Evolutionary conservation across 2,329 filamentous ascomycete genomes (phyloP).

Genomic region (Lachnellula hyalina): DNA sequence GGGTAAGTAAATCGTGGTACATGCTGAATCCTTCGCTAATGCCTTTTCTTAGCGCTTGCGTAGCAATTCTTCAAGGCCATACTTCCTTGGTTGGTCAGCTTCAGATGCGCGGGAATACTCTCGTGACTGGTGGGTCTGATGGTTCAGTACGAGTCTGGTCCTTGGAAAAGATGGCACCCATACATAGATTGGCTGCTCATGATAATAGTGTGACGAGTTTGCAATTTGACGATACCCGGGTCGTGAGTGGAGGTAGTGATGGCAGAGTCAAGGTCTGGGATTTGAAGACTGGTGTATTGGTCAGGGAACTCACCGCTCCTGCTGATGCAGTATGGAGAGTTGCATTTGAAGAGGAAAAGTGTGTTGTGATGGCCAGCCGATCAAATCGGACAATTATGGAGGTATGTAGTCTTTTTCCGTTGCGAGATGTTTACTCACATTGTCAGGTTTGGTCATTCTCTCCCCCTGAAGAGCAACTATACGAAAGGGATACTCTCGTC

Average conservation of each 20-base stretch:
- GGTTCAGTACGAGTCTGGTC: slow-evolving; percentile 97
- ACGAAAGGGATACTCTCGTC: slow-evolving; percentile 33
- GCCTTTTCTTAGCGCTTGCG: slow-evolving; percentile 39
- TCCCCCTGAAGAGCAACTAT: slow-evolving; percentile 65
- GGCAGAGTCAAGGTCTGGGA: slow-evolving; percentile 99
- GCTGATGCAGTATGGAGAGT: slow-evolving; percentile 97
- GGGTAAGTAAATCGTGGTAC: slow-evolving; percentile 53
- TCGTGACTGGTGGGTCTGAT: slow-evolving; percentile 94
- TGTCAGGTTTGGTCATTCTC: slow-evolving; percentile 89
- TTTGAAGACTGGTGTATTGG: slow-evolving; percentile 81
- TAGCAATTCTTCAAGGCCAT: slow-evolving; percentile 91
- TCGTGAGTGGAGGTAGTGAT: slow-evolving; percentile 93
- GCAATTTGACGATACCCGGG: slow-evolving; percentile 92
- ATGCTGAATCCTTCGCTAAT: slow-evolving; percentile 48
- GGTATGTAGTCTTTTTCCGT: slow-evolving; percentile 50
- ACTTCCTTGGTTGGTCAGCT: slow-evolving; percentile 95
- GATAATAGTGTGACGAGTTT: slow-evolving; percentile 98
- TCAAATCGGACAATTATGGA: slow-evolving; percentile 92
- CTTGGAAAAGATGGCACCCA: slow-evolving; percentile 80
- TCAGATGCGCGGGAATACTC: slow-evolving; percentile 89
- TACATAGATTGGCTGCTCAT: slow-evolving; percentile 90
- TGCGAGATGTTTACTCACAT: slow-evolving; percentile 27
- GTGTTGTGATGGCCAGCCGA: slow-evolving; percentile 87
- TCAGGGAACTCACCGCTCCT: slow-evolving; percentile 84
- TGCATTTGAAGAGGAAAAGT: slow-evolving; percentile 97